Evolutionary conservation across 192 early-diverging fungal species (phyloP), one percentile per base, ranked within the genome.

Genomic region (Umbelopsis ramanniana): DNA sequence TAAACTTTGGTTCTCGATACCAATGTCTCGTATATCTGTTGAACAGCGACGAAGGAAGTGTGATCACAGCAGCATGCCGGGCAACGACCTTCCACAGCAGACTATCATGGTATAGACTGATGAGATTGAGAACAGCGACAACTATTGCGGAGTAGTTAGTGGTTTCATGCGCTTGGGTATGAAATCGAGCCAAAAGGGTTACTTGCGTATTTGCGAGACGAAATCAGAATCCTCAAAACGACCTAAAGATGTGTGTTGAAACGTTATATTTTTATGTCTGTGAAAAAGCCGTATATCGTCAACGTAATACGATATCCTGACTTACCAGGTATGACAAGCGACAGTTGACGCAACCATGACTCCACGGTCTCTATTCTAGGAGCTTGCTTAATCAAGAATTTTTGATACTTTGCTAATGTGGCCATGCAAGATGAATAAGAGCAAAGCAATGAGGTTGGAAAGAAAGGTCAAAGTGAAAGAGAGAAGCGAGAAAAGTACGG

Each of bases 171-270:
- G 22, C 10, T 2, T 29, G 35, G 37, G 4, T 45, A 45, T 24
- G 47, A 43, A 73, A 23, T 12, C 6, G 40, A 68, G 37, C 21
- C 26, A 40, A 52, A 33, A 8, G 53, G 37, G 37, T 45, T 21
- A 50, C 72, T 63, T 63, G 67, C 73, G 47, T 63, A 52, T 53
- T 63, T 74, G 73, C 23, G 68, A 63, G n/a, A 68, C 68, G 2
- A 74, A 19, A 24, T 74, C 73, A 48, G 66, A 47, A 11, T 74
- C 73, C n/a, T 74, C 73, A 7, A 74, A 74, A 17, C 73, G 66
- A 35, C 73, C 73, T 74, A 11, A 37, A 37, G 15, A 19, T 14
- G 33, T 15, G 40, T 19, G 14, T 29, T 4, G 0, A 6, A 19
- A n/a, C 14, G 29, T 57, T 5, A 63, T 26, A 29, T 47, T 63